Evolutionary conservation across 2,329 filamentous ascomycete genomes (phyloP).

Genomic region (Pseudocercospora fuligena): DNA sequence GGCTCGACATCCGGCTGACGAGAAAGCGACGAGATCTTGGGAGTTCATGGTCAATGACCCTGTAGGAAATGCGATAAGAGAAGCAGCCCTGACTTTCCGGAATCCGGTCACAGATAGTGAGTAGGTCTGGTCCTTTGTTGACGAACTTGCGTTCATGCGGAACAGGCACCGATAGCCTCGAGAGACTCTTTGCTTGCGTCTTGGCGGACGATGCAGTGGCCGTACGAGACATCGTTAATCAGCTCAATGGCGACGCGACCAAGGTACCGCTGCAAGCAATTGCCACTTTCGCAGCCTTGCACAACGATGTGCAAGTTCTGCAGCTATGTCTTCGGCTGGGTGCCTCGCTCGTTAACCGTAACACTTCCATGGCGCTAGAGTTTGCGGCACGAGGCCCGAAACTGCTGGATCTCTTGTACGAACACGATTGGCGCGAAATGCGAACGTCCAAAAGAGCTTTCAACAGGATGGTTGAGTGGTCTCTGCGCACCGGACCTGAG

Average conservation of each 20-base stretch:
- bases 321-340: conserved; percentile 22
- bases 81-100: conserved; percentile 22
- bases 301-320: conserved; percentile 23
- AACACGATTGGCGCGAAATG: conserved; percentile 25
- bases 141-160: background rate
- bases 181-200: conserved; percentile 18
- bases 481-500: conserved; percentile 22
- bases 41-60: conserved; percentile 26
- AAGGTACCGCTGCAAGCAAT: conserved; percentile 18
- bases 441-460: conserved; percentile 19
- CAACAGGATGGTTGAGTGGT: conserved; percentile 23
- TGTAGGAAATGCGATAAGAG: conserved; percentile 28
- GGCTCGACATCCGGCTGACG: conserved; percentile 22
- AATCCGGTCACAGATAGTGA: conserved; percentile 11
- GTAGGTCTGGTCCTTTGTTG: background rate
- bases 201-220: conserved; percentile 19
- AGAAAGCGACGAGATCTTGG: conserved; percentile 19
- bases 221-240: conserved; percentile 12
- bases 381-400: conserved; percentile 18
- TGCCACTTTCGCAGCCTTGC: conserved; percentile 22
- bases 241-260: background rate
- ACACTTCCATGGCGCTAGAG: conserved; percentile 24
- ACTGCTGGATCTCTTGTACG: conserved; percentile 22
- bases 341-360: conserved; percentile 22
- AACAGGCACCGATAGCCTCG: conserved; percentile 11